Percentiles rank a stretch among this genome's conserved stretches.
phyloP scores from a whole-genome alignment of 2,329 filamentous ascomycete species.

The Ilyonectria robusta region DNA sequence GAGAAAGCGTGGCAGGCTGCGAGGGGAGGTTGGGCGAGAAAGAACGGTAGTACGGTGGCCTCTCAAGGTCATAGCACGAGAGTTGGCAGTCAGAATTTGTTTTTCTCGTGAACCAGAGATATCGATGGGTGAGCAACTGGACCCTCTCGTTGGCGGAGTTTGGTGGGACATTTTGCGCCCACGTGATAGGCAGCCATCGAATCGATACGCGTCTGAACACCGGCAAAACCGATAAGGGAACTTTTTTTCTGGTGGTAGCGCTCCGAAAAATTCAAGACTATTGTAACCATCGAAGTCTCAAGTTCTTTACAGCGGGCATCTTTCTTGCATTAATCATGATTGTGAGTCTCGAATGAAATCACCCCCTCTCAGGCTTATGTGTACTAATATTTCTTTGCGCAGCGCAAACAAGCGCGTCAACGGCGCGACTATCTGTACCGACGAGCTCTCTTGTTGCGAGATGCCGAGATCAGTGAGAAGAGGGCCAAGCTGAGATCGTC shows the following conservation, averaged over 20 bases:
- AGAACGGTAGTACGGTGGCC: constrained; percentile 18
- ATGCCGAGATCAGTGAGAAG: constrained; percentile 95
- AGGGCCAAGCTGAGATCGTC: constrained; percentile 88
- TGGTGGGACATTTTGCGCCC: constrained; percentile 59
- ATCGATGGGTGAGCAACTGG: constrained; percentile 43
- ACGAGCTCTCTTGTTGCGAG: constrained; percentile 86
- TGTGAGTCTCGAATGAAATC: constrained; percentile 44
- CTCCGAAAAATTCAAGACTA: constrained; percentile 22
- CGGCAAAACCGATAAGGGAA: constrained; percentile 49
- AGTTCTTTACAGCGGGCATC: constrained; percentile 17
- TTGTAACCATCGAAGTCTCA: neutral
- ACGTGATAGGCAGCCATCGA: constrained; percentile 55
- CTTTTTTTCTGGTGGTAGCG: constrained; percentile 43
- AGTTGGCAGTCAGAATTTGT: constrained; percentile 39
- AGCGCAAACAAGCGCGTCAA: constrained; percentile 61
- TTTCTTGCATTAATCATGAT: constrained; percentile 46
- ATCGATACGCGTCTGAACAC: constrained; percentile 48
- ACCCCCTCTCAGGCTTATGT: neutral
- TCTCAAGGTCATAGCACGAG: constrained; percentile 28
- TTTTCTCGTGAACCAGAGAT: constrained; percentile 48
- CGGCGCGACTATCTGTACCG: constrained; percentile 81
- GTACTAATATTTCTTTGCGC: constrained; percentile 36
- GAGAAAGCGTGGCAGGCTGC: constrained; percentile 34
- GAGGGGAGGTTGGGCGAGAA: constrained; percentile 20
- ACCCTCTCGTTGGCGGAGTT: constrained; percentile 47